Evolutionary conservation across 2,329 filamentous ascomycete genomes (phyloP), one percentile per base, ranked within the genome.

Genomic region (Phialophora tarda): DNA sequence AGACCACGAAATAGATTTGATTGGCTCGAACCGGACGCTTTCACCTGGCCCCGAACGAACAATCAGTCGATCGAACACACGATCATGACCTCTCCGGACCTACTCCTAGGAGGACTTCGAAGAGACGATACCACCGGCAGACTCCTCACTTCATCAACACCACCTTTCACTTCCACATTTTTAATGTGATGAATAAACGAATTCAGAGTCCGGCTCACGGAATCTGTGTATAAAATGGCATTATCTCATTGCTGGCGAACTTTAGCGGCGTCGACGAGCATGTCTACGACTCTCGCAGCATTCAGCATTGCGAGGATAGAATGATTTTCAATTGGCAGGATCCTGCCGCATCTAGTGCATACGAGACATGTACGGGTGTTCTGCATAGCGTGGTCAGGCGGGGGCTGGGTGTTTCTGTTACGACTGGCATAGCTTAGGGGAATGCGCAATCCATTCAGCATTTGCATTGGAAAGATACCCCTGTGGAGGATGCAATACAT

Each of bases 1-100:
- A 65, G 86, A 88, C 71, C 84, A 85, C 69, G 84, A 86, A 62
- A 82, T 88, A 63, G 86, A 89, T 61, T 73, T 81, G 34, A 75
- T 74, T 58, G 65, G 71, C 30, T 74, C 73, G 24, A 73, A 77
- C 53, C 76, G 80, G 51, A 77, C 80, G 55, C 77, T 80, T 68
- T 82, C 80, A 26, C 80, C 80, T 14, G 81, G 77, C 7, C 74
- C 77, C 3, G 75, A 73, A n/a, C 60, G 79, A 57, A 79, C 76
- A 32, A 76, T 80, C 74, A 82, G 80, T 72, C 79, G 80, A 63
- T 80, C 80, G 23, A 77, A 71, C 32, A 72, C 71, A 3, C 55
- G 62, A 41, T 54, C 63, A 62, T 68, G 41, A 66, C 26, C 24
- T n/a, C 23, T 5, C 21, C 26, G 24, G 51, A 48, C 23, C 23